These are phyloP conservation scores for Beauveria australis DNA, from an alignment of 2,329 filamentous ascomycete species.

Conservation along the genomic window DNA sequence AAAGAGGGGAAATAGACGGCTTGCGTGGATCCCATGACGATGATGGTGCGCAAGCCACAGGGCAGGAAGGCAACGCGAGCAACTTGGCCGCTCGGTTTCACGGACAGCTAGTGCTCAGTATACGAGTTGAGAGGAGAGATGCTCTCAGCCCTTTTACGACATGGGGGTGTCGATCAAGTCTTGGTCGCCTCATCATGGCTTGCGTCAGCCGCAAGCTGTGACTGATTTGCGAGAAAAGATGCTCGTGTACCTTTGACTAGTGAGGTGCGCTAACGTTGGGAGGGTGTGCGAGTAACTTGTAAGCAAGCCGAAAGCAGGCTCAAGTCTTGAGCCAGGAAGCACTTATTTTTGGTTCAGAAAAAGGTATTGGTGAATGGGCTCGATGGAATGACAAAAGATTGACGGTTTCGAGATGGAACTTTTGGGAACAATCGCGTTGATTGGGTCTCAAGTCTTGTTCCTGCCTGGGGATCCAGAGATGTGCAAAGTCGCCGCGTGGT, in stretches of 20 bases:
- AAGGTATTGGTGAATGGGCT: background rate
- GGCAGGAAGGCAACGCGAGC: too few relatives aligned
- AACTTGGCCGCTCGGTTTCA: too few relatives aligned
- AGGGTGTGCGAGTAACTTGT: background rate
- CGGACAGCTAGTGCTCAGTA: too few relatives aligned
- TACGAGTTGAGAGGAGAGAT: too few relatives aligned
- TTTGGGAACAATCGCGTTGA: background rate
- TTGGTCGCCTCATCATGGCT: background rate
- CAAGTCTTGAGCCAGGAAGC: background rate
- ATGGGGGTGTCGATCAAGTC: background rate
- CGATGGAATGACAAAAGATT: background rate
- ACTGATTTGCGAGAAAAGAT: background rate
- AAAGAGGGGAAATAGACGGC: background rate
- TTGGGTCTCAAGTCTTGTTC: background rate
- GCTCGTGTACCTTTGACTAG: background rate
- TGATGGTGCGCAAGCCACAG: too few relatives aligned
- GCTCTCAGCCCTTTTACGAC: background rate
- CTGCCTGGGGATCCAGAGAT: background rate
- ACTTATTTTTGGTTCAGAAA: background rate
- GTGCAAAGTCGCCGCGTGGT: background rate
- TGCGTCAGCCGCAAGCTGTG: background rate
- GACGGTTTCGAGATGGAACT: background rate
- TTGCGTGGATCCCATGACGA: background rate
- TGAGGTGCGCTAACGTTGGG: background rate
- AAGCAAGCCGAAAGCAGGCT: background rate